A percentile compares a stretch with the other conserved stretches of the same genome.
Conservation (phyloP, 139 green algal species). For the Zygnema circumcarinatum region DNA sequence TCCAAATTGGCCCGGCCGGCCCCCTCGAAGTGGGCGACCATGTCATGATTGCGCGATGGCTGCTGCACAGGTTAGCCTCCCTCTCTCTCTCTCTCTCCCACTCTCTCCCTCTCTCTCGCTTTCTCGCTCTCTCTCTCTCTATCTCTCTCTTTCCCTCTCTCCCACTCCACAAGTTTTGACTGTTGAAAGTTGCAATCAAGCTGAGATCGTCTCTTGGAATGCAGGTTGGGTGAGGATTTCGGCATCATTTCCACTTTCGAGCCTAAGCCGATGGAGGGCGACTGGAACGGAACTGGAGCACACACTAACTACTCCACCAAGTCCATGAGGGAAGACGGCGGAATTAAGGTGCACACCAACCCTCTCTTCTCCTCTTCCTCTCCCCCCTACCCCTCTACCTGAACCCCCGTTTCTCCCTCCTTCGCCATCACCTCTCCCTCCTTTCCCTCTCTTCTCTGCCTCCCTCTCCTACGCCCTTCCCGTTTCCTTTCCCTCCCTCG, state of each 20-base stretch:
- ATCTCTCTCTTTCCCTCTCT: too few species aligned
- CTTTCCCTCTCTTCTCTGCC: too few species aligned
- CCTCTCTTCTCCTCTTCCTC: constrained; percentile 5
- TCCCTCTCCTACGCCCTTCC: too few species aligned
- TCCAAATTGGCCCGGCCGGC: constrained; percentile 89
- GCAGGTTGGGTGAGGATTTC: constrained; percentile 86
- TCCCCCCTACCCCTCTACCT: constrained; percentile 26
- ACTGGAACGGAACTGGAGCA: constrained; percentile 98
- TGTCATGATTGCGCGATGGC: constrained; percentile 92
- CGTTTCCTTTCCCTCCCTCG: too few species aligned
- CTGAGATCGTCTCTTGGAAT: too few species aligned
- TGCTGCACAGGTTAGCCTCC: constrained; percentile 50
- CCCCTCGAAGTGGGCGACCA: constrained; percentile 91
- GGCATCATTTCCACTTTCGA: constrained; percentile 93
- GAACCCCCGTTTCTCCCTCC: too few species aligned
- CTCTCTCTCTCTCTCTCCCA: too few species aligned
- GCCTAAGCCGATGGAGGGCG: constrained; percentile 90
- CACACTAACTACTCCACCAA: constrained; percentile 98
- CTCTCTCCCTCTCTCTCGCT: too few species aligned
- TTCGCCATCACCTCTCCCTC: too few species aligned
- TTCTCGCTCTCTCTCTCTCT: too few species aligned
- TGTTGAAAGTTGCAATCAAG: not conserved
- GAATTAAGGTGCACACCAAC: constrained; percentile 40
- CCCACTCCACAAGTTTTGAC: not conserved
- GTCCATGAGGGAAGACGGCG: constrained; percentile 73